These are phyloP conservation scores for Phialophora expanda DNA, from an alignment of 2,329 filamentous ascomycete species.

Conservation along the genomic window DNA sequence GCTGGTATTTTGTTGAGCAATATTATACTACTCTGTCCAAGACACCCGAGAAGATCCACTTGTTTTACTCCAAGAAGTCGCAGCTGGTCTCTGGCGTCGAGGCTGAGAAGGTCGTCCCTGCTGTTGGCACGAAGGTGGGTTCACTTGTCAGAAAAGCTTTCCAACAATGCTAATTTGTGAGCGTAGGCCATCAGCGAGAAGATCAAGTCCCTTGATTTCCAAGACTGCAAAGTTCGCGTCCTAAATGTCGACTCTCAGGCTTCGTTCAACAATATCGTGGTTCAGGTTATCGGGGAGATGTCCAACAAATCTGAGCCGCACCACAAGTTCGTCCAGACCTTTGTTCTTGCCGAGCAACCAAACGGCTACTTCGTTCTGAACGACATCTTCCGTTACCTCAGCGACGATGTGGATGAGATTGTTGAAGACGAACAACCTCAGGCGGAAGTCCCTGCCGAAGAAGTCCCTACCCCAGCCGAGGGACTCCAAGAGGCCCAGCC, in stretches of 20 bases:
- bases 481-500: slow-evolving; percentile 51
- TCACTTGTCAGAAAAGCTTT: slow-evolving; percentile 31
- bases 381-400: slow-evolving; percentile 94
- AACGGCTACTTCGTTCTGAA: slow-evolving; percentile 98
- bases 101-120: slow-evolving; percentile 84
- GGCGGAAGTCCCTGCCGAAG: slow-evolving; percentile 41
- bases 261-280: slow-evolving; percentile 90
- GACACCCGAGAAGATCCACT: slow-evolving; percentile 87
- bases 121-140: slow-evolving; percentile 82
- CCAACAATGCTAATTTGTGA: slow-evolving; percentile 15
- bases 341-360: slow-evolving; percentile 92
- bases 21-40: slow-evolving; percentile 99
- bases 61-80: slow-evolving; percentile 96
- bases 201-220: slow-evolving; percentile 90
- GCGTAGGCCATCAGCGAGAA: slow-evolving; percentile 85
- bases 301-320: slow-evolving; percentile 91
- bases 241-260: slow-evolving; percentile 97
- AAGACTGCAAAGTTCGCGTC: slow-evolving; percentile 97
- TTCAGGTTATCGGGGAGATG: slow-evolving; percentile 97
- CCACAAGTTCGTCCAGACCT: slow-evolving; percentile 97
- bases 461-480: slow-evolving; percentile 48
- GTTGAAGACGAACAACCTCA: slow-evolving; percentile 50
- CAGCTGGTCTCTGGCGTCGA: slow-evolving; percentile 93
- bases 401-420: slow-evolving; percentile 72
- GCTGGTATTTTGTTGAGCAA: slow-evolving; percentile 99